These are phyloP conservation scores for Mucor piriformis DNA, from an alignment of 371 early-diverging fungal genomes.

Conservation along the genomic window DNA sequence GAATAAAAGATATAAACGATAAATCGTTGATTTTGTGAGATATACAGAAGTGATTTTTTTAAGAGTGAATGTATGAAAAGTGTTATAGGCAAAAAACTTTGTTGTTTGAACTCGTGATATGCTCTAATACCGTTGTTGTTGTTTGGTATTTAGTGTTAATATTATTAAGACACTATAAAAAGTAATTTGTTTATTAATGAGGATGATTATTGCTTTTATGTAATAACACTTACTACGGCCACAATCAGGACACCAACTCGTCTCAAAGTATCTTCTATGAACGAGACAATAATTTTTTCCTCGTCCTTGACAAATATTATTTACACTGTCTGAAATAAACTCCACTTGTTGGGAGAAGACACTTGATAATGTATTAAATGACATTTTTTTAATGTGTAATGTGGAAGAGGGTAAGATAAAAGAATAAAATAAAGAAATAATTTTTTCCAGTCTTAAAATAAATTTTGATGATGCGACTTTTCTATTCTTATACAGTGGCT, in stretches of 20 bases:
- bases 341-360: background rate
- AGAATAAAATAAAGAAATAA: background rate
- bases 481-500: background rate
- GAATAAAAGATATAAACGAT: no score
- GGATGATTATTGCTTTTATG: background rate
- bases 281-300: constrained; percentile 45
- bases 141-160: background rate
- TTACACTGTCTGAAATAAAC: background rate
- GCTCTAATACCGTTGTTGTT: background rate
- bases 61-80: no score
- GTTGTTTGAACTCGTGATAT: background rate
- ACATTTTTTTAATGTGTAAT: background rate
- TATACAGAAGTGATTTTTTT: no score
- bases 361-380: background rate
- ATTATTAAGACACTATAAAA: background rate
- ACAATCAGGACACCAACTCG: constrained; percentile 49
- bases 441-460: background rate
- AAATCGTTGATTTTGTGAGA: no score
- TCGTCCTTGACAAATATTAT: constrained; percentile 6
- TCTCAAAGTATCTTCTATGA: constrained; percentile 44
- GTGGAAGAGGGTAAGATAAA: background rate
- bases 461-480: background rate
- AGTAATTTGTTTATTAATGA: background rate
- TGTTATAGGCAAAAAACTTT: no score
- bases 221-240: constrained; percentile 11